Percentiles rank a stretch among this genome's conserved stretches.
Evolutionary conservation across 1,139 yeast species (phyloP).

Genomic region (Geotrichum histeridarum): DNA sequence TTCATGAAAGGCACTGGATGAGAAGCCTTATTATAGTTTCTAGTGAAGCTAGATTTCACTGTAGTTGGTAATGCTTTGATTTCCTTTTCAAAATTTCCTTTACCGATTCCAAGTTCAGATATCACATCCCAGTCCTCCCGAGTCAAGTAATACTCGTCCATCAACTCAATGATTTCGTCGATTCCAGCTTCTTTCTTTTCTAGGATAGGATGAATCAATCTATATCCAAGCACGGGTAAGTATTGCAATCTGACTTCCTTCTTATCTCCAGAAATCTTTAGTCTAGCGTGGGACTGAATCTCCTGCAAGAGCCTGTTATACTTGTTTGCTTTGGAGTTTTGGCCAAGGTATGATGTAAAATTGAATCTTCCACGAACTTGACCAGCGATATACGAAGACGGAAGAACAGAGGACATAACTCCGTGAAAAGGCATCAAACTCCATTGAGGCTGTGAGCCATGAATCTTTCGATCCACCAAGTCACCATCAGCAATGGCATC

Average conservation of each 20-base stretch:
- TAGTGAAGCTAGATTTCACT: conserved; percentile 78
- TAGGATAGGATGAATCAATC: conserved; percentile 54
- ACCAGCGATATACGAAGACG: conserved; percentile 75
- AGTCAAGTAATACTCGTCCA: conserved; percentile 82
- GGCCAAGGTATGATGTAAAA: conserved; percentile 88
- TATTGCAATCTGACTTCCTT: conserved; percentile 73
- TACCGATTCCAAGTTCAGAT: conserved; percentile 75
- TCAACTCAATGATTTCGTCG: conserved; percentile 53
- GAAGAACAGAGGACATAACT: conserved; percentile 76
- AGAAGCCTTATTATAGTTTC: conserved; percentile 64
- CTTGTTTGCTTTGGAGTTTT: conserved; percentile 79
- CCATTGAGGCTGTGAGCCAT: conserved; percentile 95
- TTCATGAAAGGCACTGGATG: conserved; percentile 87
- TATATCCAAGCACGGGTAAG: conserved; percentile 56
- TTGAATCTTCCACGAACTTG: conserved; percentile 60
- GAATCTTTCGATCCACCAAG: conserved; percentile 69
- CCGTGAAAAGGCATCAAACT: conserved; percentile 90
- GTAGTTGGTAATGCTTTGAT: conserved; percentile 67
- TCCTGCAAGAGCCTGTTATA: conserved; percentile 77
- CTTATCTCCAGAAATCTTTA: conserved; percentile 72
- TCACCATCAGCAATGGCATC: conserved; percentile 82
- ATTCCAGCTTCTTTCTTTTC: conserved; percentile 58
- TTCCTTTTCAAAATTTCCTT: conserved; percentile 45
- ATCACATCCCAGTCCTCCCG: conserved; percentile 89
- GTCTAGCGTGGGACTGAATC: conserved; percentile 78